These are phyloP conservation scores for Actinidia chinensis DNA, from an alignment of 179 eudicot species.

Conservation along the genomic window DNA sequence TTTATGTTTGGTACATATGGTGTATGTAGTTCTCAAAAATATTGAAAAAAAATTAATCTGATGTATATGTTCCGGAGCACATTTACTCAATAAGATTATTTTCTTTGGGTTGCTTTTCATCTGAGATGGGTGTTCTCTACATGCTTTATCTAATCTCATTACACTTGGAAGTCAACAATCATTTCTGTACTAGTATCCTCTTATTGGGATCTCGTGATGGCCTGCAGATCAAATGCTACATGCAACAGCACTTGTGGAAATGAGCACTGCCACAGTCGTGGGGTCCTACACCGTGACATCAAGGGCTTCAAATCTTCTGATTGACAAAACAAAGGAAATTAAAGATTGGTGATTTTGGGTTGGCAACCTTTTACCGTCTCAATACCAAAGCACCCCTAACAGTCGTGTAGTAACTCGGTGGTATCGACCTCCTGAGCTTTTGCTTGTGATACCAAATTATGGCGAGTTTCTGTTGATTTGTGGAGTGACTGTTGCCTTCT, in stretches of 20 bases:
- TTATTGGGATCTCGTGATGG: slow-evolving; percentile 10
- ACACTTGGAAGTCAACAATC: no score
- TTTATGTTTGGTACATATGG: no score
- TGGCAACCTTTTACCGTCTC: slow-evolving; percentile 51
- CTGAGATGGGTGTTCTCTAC: no score
- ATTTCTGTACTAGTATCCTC: no score
- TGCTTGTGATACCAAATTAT: slow-evolving; percentile 69
- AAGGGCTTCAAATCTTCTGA: slow-evolving; percentile 55
- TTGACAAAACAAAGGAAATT: slow-evolving; percentile 49
- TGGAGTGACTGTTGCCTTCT: slow-evolving; percentile 58
- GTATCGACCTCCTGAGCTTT: slow-evolving; percentile 83
- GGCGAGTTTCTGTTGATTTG: no score
- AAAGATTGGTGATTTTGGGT: slow-evolving; percentile 67
- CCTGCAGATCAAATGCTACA: slow-evolving; percentile 53
- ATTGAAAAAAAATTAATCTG: no score
- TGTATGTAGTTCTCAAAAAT: no score
- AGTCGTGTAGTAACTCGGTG: slow-evolving; percentile 74
- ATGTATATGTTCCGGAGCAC: no score
- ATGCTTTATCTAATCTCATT: no score
- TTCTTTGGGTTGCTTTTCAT: no score
- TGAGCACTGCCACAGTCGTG: slow-evolving; percentile 52
- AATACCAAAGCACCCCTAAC: slow-evolving; percentile 64
- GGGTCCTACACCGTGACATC: slow-evolving; percentile 54
- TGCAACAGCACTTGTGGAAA: slow-evolving; percentile 50
- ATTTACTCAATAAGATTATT: no score